Evolutionary conservation across 768 basidiomycete species (phyloP), one percentile per base, ranked within the genome.

Genomic region (Suillus lakei): DNA sequence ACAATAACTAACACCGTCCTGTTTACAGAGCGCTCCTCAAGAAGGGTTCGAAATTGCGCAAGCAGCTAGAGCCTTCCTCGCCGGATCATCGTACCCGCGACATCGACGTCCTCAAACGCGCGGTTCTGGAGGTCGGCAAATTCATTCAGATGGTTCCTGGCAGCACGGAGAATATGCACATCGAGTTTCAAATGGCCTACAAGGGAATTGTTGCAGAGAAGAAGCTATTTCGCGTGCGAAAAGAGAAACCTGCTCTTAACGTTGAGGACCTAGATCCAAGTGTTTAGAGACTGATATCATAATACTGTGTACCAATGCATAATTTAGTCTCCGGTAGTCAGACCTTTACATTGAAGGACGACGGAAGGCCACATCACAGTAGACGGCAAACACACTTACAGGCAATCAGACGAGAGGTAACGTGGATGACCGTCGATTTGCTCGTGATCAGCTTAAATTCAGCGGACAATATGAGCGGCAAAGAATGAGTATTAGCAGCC

Each of bases 191-290:
- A 5, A 46, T 73, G 7, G 82, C 74, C 7, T 68, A 75, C 53
- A 76, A 77, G 43, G 74, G 80, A 3, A 80, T 84, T 43, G 73
- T 77, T 66, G 23, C 43, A 18, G 67, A 68, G 61, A 64, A 65
- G 53, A 55, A 53, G 9, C 5, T 53, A 12, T 53, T 30, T 26
- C 3, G 28, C 0, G 62, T 28, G 64, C 16, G 7, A 5, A 30
- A 16, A 10, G 66, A 66, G 51, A 46, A 51, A 34, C 76, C 74
- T 2, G 36, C 23, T 21, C 43, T 77, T 38, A 72, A 77, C 32
- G 68, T 51, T 5, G 74, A 74, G 30, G 74, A 77, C 63, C 28
- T 50, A 50, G 50, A 50, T 50, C 3, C 26, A 9, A 7, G 16
- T 50, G 50, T 50, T 28, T 50, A 16, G 30, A 53, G 28, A 28